These are phyloP conservation scores for Aaosphaeria arxii DNA, from an alignment of 2,329 filamentous ascomycete species.

Conservation along the genomic window DNA sequence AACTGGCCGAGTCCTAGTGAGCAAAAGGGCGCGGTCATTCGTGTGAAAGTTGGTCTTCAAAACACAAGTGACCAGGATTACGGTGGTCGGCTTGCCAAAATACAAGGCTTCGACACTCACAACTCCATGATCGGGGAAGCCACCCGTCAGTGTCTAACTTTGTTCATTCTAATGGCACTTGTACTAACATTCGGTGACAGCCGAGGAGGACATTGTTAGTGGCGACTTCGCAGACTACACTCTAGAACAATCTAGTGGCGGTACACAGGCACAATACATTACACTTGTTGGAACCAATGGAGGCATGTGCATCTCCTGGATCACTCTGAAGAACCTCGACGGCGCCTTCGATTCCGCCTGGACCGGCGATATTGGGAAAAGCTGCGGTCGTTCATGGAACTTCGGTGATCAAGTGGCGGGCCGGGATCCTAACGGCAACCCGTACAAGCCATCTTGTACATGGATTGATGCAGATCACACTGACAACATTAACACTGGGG, in stretches of 20 bases:
- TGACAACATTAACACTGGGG: conserved; percentile 3
- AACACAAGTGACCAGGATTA: too few species aligned
- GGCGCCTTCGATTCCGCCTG: conserved; percentile 5
- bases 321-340: conserved; percentile 5
- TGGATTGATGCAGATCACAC: conserved; percentile 11
- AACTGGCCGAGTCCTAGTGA: neutral
- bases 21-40: too few species aligned
- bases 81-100: too few species aligned
- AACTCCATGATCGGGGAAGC: too few species aligned
- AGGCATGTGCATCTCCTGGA: conserved; percentile 8
- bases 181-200: too few species aligned
- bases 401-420: conserved; percentile 4
- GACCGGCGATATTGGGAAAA: conserved; percentile 9
- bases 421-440: neutral
- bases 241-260: neutral
- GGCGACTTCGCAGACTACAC: neutral
- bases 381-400: conserved; percentile 8
- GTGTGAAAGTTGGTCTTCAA: too few species aligned
- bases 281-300: neutral
- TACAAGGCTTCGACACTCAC: too few species aligned
- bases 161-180: too few species aligned
- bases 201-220: too few species aligned
- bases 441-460: conserved; percentile 8
- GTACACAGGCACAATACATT: neutral
- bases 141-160: too few species aligned